Base-by-base conservation (phyloP, 768 basidiomycete genomes). In the Harrya chromipes region DNA sequence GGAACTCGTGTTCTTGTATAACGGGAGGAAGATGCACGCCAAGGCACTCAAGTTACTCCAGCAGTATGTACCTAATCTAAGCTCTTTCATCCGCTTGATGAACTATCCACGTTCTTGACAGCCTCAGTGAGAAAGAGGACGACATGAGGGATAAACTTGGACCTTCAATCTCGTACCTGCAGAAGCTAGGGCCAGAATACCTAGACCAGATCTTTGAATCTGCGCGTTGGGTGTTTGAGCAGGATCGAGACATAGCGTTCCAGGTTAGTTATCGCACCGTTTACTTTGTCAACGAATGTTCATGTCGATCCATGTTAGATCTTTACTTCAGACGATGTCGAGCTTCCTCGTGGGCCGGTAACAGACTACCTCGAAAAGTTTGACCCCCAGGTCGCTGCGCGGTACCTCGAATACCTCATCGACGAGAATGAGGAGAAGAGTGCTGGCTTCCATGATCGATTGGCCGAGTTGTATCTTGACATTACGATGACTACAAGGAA, bases 241-340 rank as follows among this genome's bases (percentile, higher is more conserved):
- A 79, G 17, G 81, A 94, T 58, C 71, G 75, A 0, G 75, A 82
- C 20, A 83, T 86, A 69, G 94, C 80, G 1, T 85, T 97, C 52
- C 78, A 93, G 72, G 94, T 84, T 56, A 16, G 52, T 39, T 14
- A n/a, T 29, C 6, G 12, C 1, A 0, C 9, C 7, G n/a, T 5
- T 7, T 17, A 20, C 45, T 13, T 34, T n/a, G 31, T 20, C 20
- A 2, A 13, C 39, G 16, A 35, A 16, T 10, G 23, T 27, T 16
- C 8, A 17, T 21, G 4, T 37, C 12, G 41, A 26, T 17, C 1
- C 14, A 2, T 20, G 11, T 2, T 57, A 97, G 93, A 91, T 99
- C 36, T 99, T 98, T 63, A 92, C 86, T 3, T 93, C 94, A 0
- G 95, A 97, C 61, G 94, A 97, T 50, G 88, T 88, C 7, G 93